Conservation (phyloP, 2,329 filamentous ascomycete genomes). For the Ilyonectria destructans region DNA sequence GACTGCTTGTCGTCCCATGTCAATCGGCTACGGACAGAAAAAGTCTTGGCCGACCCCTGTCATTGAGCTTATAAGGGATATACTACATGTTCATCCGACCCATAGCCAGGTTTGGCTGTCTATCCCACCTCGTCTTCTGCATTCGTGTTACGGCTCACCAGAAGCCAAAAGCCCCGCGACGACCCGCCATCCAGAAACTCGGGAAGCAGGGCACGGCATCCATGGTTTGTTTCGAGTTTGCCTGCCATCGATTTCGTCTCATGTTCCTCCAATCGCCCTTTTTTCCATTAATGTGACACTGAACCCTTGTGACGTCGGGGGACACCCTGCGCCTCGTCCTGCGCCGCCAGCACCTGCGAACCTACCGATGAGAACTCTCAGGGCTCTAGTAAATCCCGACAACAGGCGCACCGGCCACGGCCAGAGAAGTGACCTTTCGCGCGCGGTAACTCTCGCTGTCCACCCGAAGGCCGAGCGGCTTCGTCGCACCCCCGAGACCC, state of each 20-base stretch:
- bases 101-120: background rate
- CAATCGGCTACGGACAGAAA: background rate
- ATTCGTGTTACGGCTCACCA: background rate
- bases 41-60: background rate
- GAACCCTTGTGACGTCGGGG: background rate
- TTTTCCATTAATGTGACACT: background rate
- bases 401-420: too few species aligned
- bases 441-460: background rate
- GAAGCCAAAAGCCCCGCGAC: background rate
- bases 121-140: background rate
- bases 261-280: background rate
- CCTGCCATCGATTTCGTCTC: background rate
- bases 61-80: constrained; percentile 4
- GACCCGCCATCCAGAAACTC: constrained; percentile 16
- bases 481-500: background rate
- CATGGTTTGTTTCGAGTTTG: constrained; percentile 29
- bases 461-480: background rate
- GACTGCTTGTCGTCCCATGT: background rate
- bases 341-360: background rate
- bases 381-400: too few species aligned
- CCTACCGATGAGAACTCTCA: background rate
- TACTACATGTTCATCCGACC: background rate
- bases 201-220: constrained; percentile 30
- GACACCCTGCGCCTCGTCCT: background rate
- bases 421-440: background rate